Evolutionary conservation across 1,139 yeast genomes (phyloP).

Genomic region (Saccharomyces pastorianus): DNA sequence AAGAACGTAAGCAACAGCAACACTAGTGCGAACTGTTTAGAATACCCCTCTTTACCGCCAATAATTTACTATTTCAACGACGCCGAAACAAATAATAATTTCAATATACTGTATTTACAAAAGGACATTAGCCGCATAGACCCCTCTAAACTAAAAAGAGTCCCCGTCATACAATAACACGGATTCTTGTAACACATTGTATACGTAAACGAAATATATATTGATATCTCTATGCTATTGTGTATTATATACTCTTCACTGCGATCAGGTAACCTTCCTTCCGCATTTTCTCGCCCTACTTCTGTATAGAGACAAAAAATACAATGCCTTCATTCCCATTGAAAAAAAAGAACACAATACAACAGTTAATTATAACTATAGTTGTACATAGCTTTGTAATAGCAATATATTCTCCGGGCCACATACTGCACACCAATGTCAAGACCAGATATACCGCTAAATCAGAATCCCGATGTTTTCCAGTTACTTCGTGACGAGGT

Average conservation of each 20-base stretch:
- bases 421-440: not conserved
- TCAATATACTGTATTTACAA: conserved; percentile 8
- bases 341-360: not conserved
- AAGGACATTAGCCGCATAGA: not conserved
- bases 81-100: conserved; percentile 14
- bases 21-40: conserved; percentile 15
- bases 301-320: not conserved
- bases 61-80: conserved; percentile 18
- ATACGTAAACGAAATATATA: not conserved
- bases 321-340: not conserved
- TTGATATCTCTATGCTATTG: not conserved
- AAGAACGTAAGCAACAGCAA: conserved; percentile 20
- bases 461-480: not conserved
- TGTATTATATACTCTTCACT: not conserved
- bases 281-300: not conserved
- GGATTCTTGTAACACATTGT: not conserved
- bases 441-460: not conserved
- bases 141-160: conserved; percentile 5
- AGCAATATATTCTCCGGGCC: not conserved
- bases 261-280: not conserved
- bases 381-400: too few species aligned
- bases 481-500: conserved; percentile 45
- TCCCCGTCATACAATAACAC: conserved; percentile 23
- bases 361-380: not conserved
- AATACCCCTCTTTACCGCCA: conserved; percentile 32